A percentile compares a stretch with the other conserved stretches of the same genome.
phyloP scores from a whole-genome alignment of 495 filamentous ascomycete species.

The Penicillium soppii region DNA sequence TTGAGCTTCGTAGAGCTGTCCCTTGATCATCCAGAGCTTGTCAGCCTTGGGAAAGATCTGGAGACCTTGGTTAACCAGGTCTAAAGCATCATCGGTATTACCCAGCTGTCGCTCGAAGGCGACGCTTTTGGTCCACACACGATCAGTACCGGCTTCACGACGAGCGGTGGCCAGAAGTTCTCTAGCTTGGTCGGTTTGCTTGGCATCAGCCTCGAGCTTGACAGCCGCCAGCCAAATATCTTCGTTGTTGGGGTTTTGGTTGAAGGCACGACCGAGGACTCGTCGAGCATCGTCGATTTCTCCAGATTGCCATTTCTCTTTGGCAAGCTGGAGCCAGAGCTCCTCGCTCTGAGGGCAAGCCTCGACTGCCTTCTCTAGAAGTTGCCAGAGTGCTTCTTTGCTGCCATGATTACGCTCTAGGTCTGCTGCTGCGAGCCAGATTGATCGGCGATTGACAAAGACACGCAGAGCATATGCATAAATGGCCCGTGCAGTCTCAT shows the following conservation, averaged over 20 bases:
- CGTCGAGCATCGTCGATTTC: constrained; percentile 80
- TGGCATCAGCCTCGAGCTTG: constrained; percentile 87
- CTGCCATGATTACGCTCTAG: constrained; percentile 88
- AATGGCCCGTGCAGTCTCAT: constrained; percentile 88
- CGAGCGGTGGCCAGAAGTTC: constrained; percentile 78
- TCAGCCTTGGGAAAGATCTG: constrained; percentile 82
- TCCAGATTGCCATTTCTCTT: constrained; percentile 86
- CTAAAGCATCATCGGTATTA: constrained; percentile 73
- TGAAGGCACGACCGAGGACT: constrained; percentile 84
- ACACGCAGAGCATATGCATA: constrained; percentile 87
- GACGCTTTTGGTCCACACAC: constrained; percentile 94
- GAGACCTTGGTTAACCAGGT: constrained; percentile 83
- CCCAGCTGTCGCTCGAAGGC: constrained; percentile 85
- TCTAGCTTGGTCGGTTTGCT: constrained; percentile 75
- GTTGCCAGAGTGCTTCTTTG: constrained; percentile 75
- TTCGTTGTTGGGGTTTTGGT: constrained; percentile 91
- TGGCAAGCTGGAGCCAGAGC: constrained; percentile 95
- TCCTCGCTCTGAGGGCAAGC: constrained; percentile 85
- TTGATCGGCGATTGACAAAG: constrained; percentile 76
- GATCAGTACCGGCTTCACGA: constrained; percentile 84
- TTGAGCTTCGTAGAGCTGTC: constrained; percentile 87
- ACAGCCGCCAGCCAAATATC: constrained; percentile 96
- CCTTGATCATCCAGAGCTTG: constrained; percentile 98
- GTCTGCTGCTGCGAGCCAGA: constrained; percentile 88
- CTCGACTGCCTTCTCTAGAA: constrained; percentile 91